Percentiles rank a stretch among this genome's conserved stretches.
Evolutionary conservation across 306 rosid genomes (phyloP).

Genomic region (Trichosanthes cucumerina): DNA sequence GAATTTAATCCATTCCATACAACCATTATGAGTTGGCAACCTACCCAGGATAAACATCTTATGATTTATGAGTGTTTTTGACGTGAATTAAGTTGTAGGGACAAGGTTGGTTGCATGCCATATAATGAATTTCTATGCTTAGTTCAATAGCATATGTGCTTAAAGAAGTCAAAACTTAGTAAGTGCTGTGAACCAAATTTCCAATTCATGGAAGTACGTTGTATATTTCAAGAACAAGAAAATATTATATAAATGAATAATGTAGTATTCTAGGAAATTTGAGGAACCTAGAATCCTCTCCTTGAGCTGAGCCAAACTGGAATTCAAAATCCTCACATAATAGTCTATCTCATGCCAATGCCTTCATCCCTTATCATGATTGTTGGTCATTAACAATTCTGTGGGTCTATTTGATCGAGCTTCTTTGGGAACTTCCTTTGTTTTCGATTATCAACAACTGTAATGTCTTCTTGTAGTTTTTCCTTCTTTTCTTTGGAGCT

Average conservation of each 20-base stretch:
- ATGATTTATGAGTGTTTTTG: neutral
- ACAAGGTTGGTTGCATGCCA: neutral
- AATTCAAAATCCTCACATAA: neutral
- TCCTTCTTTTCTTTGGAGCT: too few species aligned
- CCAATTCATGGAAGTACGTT: neutral
- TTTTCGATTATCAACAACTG: too few species aligned
- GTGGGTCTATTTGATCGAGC: neutral
- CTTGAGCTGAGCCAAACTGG: neutral
- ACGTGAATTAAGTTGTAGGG: neutral
- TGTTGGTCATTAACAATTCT: neutral
- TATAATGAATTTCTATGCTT: neutral
- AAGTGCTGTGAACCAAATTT: neutral
- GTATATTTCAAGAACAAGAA: neutral
- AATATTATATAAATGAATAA: neutral
- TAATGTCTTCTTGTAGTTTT: too few species aligned
- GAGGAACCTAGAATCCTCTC: neutral
- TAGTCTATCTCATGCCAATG: neutral
- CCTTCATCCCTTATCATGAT: neutral
- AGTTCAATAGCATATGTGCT: neutral
- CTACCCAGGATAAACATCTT: neutral
- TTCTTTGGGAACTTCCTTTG: neutral
- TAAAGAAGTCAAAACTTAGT: neutral
- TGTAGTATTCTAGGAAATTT: neutral
- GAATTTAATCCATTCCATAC: neutral
- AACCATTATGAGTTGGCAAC: neutral